phyloP scores from a whole-genome alignment of 1,284 basidiomycete species.

The Apiotrichum laibachii region DNA sequence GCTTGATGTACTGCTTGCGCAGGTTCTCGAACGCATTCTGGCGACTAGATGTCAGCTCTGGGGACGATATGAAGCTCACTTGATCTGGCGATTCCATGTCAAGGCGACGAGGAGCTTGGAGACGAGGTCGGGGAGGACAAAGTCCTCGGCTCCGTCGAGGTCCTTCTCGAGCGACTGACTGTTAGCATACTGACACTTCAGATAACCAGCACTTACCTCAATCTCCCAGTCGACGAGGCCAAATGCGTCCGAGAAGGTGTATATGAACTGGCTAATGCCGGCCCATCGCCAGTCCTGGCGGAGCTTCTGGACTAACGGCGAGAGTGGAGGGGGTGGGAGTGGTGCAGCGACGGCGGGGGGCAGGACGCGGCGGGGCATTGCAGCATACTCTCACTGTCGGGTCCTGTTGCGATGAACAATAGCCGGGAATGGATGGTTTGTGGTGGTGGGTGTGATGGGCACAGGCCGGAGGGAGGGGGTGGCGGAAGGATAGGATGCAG shows the following conservation, averaged over 20 bases:
- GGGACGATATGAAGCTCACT: conserved; percentile 38
- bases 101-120: conserved; percentile 54
- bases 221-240: conserved; percentile 49
- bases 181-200: neutral
- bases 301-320: conserved; percentile 44
- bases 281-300: conserved; percentile 52
- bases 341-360: conserved; percentile 23
- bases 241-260: conserved; percentile 49
- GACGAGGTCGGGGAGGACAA: conserved; percentile 52
- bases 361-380: conserved; percentile 35
- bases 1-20: conserved; percentile 48
- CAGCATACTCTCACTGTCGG: neutral
- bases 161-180: conserved; percentile 53
- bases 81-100: conserved; percentile 54
- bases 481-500: neutral
- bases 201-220: conserved; percentile 33
- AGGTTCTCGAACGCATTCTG: conserved; percentile 49
- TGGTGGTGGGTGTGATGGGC: too few species aligned
- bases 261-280: conserved; percentile 49
- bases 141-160: conserved; percentile 52
- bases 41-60: conserved; percentile 25
- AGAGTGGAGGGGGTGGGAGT: conserved; percentile 38
- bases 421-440: neutral
- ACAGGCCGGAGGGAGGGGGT: too few species aligned
- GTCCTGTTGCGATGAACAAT: neutral